Evolutionary conservation across 179 eudicot genomes (phyloP), one percentile per base, ranked within the genome.

Genomic region (Spergularia azorica): DNA sequence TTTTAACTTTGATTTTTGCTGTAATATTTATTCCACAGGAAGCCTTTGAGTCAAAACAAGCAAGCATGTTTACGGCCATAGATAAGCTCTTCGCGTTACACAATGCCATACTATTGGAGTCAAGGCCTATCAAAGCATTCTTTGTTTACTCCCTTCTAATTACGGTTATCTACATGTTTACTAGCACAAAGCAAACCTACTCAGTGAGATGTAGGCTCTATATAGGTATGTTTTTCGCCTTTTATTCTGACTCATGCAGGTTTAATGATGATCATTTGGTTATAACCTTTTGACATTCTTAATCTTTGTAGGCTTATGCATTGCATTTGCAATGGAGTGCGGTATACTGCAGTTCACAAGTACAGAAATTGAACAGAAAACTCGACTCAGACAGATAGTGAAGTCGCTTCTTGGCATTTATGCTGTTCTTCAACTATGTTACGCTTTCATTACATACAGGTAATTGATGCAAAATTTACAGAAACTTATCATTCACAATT

Each of bases 51-150:
- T 73, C 84, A 0, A 93, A 88, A 84, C 98, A 91, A 87, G 89
- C 92, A 32, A 89, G 76, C 87, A 92, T 92, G 91, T 90, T 93
- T 75, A 79, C 78, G 9, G 88, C 90, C 15, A 77, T 93, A 59
- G 98, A 93, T 76, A 92, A 92, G 83, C 92, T 93, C 16, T 93
- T 92, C 39, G 81, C 86, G 6, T 65, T 93, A 69, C 97, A 90
- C 82, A 90, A 89, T 17, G 91, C 98, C 13, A 81, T 93, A 88
- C 76, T 88, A 52, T 75, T 92, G 0, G 98, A 94, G 70, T 88
- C 98, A 0, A 78, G 94, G 65, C 80, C 88, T 12, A 79, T 90
- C 61, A 94, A 88, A 78, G 86, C 97, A n/a, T 82, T 92, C 63
- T 74, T 93, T 17, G 55, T 88, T 2, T 92, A 94, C 83, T 82